Percentiles rank a stretch among this genome's conserved stretches.
Evolutionary conservation across 2,329 filamentous ascomycete genomes (phyloP).

Genomic region (Cylindrodendrum hubeiense): DNA sequence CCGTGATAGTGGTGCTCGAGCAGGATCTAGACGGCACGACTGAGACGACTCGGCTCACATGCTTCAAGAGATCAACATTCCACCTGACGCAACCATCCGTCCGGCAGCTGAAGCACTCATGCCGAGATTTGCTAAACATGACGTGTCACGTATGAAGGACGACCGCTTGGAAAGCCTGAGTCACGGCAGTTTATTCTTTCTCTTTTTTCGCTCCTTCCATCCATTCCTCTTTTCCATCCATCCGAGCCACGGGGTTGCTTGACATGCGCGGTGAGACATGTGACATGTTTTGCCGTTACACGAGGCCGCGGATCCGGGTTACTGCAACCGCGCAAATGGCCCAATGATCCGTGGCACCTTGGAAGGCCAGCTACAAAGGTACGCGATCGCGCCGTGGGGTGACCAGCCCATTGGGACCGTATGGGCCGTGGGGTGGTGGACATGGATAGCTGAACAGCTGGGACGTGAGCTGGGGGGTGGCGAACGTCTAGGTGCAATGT

Average conservation of each 20-base stretch:
- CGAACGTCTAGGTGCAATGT: not conserved
- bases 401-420: conserved; percentile 28
- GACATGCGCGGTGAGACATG: conserved; percentile 15
- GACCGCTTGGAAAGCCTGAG: conserved; percentile 7
- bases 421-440: conserved; percentile 5
- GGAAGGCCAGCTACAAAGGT: conserved; percentile 9
- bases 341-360: conserved; percentile 35
- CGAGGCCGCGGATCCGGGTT: conserved; percentile 25
- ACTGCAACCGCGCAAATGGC: conserved; percentile 28
- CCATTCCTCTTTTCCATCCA: conserved; percentile 24
- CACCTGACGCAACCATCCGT: not conserved
- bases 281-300: conserved; percentile 21
- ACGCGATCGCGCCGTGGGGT: conserved; percentile 31
- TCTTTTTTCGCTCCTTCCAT: conserved; percentile 4
- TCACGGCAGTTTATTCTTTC: conserved; percentile 1
- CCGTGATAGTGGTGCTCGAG: not conserved
- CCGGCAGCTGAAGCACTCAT: not conserved
- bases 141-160: not conserved
- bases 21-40: conserved; percentile 3
- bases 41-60: conserved; percentile 17
- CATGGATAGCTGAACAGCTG: not conserved
- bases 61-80: not conserved
- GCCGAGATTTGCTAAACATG: not conserved
- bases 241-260: conserved; percentile 8
- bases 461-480: not conserved